Base-by-base conservation (phyloP, 2,329 filamentous ascomycete genomes). In the Fusarium tricinctum region DNA sequence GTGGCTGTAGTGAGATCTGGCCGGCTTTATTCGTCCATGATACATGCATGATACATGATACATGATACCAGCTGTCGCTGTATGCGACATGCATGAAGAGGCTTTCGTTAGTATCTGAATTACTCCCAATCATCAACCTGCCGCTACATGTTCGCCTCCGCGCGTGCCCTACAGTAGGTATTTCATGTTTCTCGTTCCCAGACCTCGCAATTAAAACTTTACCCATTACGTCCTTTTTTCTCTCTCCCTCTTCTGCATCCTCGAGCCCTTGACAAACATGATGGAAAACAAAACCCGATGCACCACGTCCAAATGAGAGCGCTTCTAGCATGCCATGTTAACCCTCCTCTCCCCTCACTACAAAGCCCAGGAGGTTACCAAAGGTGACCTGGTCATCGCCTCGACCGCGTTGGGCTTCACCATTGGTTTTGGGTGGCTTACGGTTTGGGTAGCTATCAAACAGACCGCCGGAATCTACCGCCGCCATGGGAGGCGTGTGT, bases 401-500 rank as follows among this genome's bases (percentile, higher is more conserved):
- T 75, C 73, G 1, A 59, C 77, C 22, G 80, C 79, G 15, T 76
- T 74, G 56, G 80, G 80, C 46, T 81, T 81, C 66, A 80, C 79
- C 22, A 62, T 81, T 13, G 80, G 80, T 39, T 80, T 81, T 52
- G 79, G 80, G 19, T 79, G 78, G 75, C 73, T 81, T 50, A 79
- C 80, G 32, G 68, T 69, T 17, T 81, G 78, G 76, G 80, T 75
- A 19, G 79, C 78, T 12, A 54, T 75, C 38, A 77, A 75, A 68
- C 79, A 81, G 68, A 77, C 77, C 1, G 70, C 66, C 19, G 75
- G 76, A 9, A 62, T 78, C 39, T 81, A 75, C 56, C 69, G 75
- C n/a, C 78, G 74, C 10, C 75, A 71, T 42, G 73, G 78, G 8
- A 47, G 42, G 19, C 49, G 77, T 71, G 69, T 78, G 56, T 47